These are phyloP conservation scores for Thielaviopsis euricoi DNA, from an alignment of 2,329 filamentous ascomycete species.

Conservation along the genomic window DNA sequence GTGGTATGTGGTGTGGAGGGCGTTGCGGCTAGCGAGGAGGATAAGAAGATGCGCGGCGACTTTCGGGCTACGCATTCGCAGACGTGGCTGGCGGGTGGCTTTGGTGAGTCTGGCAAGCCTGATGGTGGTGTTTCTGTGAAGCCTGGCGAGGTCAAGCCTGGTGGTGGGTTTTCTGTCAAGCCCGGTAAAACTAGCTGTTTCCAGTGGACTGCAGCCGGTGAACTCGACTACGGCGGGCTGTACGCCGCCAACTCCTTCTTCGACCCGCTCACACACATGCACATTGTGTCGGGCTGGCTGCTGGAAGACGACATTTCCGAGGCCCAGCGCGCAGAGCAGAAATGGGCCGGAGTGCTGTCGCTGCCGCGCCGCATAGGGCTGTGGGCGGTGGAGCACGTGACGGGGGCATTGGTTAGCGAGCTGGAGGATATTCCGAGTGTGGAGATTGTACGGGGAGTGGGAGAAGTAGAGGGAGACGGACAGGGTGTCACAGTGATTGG, in stretches of 20 bases:
- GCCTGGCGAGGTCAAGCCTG: no score
- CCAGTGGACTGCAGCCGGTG: background rate
- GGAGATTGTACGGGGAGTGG: no score
- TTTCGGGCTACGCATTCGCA: background rate
- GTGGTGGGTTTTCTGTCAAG: no score
- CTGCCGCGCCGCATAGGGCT: background rate
- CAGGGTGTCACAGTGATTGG: background rate
- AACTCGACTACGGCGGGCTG: background rate
- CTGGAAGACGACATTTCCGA: constrained; percentile 1
- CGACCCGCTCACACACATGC: background rate
- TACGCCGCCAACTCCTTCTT: background rate
- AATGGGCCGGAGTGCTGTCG: background rate
- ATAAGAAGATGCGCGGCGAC: background rate
- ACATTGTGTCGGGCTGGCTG: background rate
- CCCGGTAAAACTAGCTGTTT: no score
- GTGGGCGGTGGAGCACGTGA: background rate
- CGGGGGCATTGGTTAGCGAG: background rate
- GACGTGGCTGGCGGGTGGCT: background rate
- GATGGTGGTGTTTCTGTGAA: no score
- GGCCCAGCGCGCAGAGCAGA: background rate
- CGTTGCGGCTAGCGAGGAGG: background rate
- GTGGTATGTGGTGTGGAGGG: background rate
- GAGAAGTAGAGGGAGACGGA: no score
- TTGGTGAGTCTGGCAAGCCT: no score
- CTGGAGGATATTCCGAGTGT: background rate